Conservation (phyloP, 306 rosid genomes). For the Parietaria judaica region DNA sequence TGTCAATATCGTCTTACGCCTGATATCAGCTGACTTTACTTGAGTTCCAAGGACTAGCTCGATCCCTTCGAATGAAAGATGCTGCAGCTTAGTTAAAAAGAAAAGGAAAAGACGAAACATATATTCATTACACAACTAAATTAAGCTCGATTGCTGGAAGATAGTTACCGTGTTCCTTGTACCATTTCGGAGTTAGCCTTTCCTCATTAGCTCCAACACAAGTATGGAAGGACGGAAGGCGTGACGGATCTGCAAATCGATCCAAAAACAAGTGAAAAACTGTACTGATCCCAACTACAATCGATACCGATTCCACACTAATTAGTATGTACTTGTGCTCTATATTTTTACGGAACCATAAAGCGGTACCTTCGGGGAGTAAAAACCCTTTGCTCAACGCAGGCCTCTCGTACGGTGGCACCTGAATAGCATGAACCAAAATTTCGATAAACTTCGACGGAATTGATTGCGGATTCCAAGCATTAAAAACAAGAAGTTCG, state of each 20-base stretch:
- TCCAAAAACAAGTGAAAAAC: not conserved
- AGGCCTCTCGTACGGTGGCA: slow-evolving; percentile 97
- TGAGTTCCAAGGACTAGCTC: slow-evolving; percentile 92
- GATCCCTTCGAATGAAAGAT: slow-evolving; percentile 43
- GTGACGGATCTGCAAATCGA: slow-evolving; percentile 56
- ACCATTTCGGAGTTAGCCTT: slow-evolving; percentile 92
- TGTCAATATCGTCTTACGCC: slow-evolving; percentile 79
- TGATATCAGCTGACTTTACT: slow-evolving; percentile 88
- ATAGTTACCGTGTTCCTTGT: slow-evolving; percentile 77
- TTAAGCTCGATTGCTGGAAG: slow-evolving; percentile 4
- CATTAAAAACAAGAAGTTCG: too few species aligned
- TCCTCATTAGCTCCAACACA: slow-evolving; percentile 95
- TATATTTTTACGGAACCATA: too few species aligned
- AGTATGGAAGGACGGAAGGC: slow-evolving; percentile 94
- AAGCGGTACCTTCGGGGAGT: slow-evolving; percentile 81
- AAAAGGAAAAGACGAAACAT: not conserved
- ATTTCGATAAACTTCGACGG: not conserved
- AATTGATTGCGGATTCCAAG: too few species aligned
- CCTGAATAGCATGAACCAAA: slow-evolving; percentile 45
- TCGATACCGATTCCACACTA: too few species aligned
- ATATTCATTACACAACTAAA: too few species aligned
- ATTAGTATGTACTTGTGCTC: too few species aligned
- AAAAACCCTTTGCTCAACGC: slow-evolving; percentile 95
- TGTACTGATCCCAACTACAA: too few species aligned
- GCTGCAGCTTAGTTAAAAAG: not conserved